Percentiles rank a stretch among this genome's conserved stretches.
Conservation (phyloP, 495 filamentous ascomycete genomes). For the Choiromyces venosus region DNA sequence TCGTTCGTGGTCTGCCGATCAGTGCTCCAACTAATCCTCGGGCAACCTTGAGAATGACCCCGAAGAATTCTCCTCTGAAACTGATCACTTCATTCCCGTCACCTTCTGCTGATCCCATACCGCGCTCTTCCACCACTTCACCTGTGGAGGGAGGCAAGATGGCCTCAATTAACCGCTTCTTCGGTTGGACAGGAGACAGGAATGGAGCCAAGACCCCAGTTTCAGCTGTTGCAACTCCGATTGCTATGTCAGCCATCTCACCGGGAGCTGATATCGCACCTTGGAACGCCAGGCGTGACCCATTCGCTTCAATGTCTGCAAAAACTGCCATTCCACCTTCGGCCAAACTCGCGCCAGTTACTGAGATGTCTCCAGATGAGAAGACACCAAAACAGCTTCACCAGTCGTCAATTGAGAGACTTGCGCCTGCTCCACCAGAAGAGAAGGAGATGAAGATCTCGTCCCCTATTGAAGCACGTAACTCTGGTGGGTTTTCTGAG, state of each 20-base stretch:
- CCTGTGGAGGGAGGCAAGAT: slow-evolving; percentile 31
- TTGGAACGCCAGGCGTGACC: slow-evolving; percentile 31
- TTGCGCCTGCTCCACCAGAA: slow-evolving; percentile 19
- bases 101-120: slow-evolving; percentile 38
- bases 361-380: slow-evolving; percentile 63
- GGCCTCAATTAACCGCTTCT: slow-evolving; percentile 49
- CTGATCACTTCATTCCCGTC: slow-evolving; percentile 74
- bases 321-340: slow-evolving; percentile 68
- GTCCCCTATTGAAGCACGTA: slow-evolving; percentile 35
- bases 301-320: slow-evolving; percentile 50
- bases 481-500: slow-evolving; percentile 35
- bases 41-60: slow-evolving; percentile 43
- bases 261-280: slow-evolving; percentile 52
- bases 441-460: slow-evolving; percentile 36
- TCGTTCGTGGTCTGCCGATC: slow-evolving; percentile 38
- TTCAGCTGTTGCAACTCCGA: slow-evolving; percentile 62
- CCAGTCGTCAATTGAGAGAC: slow-evolving; percentile 21
- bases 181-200: slow-evolving; percentile 61
- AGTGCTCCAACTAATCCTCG: slow-evolving; percentile 39
- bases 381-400: slow-evolving; percentile 47
- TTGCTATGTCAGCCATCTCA: slow-evolving; percentile 83
- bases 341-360: slow-evolving; percentile 74
- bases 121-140: slow-evolving; percentile 39
- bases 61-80: slow-evolving; percentile 81
- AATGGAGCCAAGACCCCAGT: slow-evolving; percentile 72